Percentiles rank a stretch among this genome's conserved stretches.
phyloP scores from a whole-genome alignment of 345 rosid genomes.

The Pugionium dolabratum region DNA sequence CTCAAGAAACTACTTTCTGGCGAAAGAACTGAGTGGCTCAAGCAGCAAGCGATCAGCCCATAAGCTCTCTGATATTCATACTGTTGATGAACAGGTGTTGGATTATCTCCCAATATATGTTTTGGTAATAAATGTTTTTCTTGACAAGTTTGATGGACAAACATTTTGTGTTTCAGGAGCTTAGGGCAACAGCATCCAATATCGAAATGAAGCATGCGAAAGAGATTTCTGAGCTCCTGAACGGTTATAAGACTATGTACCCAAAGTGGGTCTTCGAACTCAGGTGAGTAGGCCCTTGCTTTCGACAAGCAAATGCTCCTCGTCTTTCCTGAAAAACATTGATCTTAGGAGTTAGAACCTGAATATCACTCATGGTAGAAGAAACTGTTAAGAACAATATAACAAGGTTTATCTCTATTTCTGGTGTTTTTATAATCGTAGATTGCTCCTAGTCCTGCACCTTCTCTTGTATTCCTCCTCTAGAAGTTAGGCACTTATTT shows the following conservation, averaged over 20 bases:
- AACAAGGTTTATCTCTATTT: slow-evolving; percentile 11
- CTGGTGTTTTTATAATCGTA: not conserved
- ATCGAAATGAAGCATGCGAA: slow-evolving; percentile 66
- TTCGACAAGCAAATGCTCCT: not conserved
- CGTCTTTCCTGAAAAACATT: slow-evolving; percentile 1
- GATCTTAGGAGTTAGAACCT: slow-evolving; percentile 12
- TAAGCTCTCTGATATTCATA: slow-evolving; percentile 68
- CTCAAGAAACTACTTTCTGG: slow-evolving; percentile 87
- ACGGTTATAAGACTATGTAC: slow-evolving; percentile 64
- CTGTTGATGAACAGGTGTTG: slow-evolving; percentile 80
- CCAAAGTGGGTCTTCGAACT: slow-evolving; percentile 74
- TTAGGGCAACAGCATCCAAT: slow-evolving; percentile 55
- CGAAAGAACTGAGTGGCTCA: slow-evolving; percentile 68
- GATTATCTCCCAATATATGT: not conserved
- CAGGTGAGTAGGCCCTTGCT: slow-evolving; percentile 45
- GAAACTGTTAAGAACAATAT: slow-evolving; percentile 3
- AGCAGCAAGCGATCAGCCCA: slow-evolving; percentile 57
- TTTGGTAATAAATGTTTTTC: not conserved
- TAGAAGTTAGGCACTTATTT: not conserved
- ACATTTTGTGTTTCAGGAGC: slow-evolving; percentile 51
- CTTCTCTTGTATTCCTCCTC: not conserved
- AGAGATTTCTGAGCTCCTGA: slow-evolving; percentile 54
- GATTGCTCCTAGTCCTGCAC: slow-evolving; percentile 4
- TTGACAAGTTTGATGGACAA: not conserved
- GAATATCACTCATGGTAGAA: not conserved